Conservation (phyloP, 768 basidiomycete species). For the Boletellus ananas region DNA sequence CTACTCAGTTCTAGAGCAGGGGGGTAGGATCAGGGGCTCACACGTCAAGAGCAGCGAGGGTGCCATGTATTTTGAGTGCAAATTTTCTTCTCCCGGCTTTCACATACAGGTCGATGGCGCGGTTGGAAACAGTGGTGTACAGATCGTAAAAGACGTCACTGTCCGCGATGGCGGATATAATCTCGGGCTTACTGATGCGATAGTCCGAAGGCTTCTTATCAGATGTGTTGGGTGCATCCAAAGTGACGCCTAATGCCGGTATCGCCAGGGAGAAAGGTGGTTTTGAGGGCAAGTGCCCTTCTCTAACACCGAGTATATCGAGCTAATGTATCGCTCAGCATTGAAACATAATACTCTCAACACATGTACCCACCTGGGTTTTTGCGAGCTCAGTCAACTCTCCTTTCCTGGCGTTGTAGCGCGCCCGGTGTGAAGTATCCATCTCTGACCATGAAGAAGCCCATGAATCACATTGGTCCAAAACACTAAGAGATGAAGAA, state of each 20-base stretch:
- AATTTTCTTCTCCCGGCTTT: constrained; percentile 82
- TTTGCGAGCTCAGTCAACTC: constrained; percentile 88
- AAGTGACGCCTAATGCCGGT: constrained; percentile 10
- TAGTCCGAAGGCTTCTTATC: constrained; percentile 21
- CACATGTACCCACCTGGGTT: constrained; percentile 59
- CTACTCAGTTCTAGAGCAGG: constrained; percentile 7
- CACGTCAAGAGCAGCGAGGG: constrained; percentile 86
- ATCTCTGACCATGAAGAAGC: constrained; percentile 41
- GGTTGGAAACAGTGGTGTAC: constrained; percentile 72
- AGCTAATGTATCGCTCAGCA: constrained; percentile 47
- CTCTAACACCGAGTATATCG: constrained; percentile 74
- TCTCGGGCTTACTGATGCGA: constrained; percentile 55
- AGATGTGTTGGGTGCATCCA: constrained; percentile 16
- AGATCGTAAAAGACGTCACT: constrained; percentile 68
- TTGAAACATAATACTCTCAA: not conserved
- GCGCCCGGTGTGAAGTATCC: constrained; percentile 43
- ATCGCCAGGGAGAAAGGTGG: constrained; percentile 68
- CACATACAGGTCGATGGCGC: constrained; percentile 80
- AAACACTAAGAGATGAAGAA: constrained; percentile 79
- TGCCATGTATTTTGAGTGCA: constrained; percentile 81
- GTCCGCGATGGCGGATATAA: constrained; percentile 55
- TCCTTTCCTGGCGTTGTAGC: constrained; percentile 76
- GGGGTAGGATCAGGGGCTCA: constrained; percentile 40
- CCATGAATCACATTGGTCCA: constrained; percentile 79
- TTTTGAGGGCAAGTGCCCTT: constrained; percentile 63